These are phyloP conservation scores for Alloteropsis angusta DNA, from an alignment of 202 grass and related monocot species.

Conservation along the genomic window DNA sequence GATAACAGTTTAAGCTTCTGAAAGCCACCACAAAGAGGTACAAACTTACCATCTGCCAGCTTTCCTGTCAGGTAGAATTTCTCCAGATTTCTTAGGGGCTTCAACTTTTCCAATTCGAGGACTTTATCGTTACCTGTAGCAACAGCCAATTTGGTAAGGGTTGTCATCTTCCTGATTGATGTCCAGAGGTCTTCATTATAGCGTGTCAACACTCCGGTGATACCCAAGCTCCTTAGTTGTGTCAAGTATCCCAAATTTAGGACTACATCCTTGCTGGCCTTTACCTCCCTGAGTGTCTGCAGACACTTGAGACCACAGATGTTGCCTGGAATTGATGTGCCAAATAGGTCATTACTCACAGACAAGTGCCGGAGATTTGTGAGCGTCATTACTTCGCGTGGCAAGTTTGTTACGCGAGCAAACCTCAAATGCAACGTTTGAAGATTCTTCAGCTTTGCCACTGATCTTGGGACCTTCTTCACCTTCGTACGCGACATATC, in stretches of 20 bases:
- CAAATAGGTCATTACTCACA: background rate
- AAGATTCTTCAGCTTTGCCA: conserved; percentile 12
- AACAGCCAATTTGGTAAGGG: background rate
- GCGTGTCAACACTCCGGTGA: background rate
- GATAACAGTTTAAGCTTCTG: background rate
- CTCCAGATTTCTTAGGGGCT: background rate
- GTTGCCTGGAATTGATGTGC: background rate
- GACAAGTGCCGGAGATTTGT: background rate
- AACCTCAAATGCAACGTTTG: conserved; percentile 16
- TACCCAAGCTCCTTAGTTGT: background rate
- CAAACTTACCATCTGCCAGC: background rate
- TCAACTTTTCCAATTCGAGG: background rate
- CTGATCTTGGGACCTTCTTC: background rate
- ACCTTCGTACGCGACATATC: background rate
- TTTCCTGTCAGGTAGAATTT: background rate
- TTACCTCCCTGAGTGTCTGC: background rate
- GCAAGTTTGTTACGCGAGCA: background rate
- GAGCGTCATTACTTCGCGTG: background rate
- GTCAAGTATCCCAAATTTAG: background rate
- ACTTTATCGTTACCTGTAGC: background rate
- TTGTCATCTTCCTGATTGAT: background rate
- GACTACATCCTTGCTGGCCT: background rate
- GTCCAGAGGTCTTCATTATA: background rate
- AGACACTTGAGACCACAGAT: background rate
- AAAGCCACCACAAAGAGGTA: background rate